Percentiles rank a stretch among this genome's conserved stretches.
Conservation (phyloP, 495 filamentous ascomycete genomes). For the Penicillium nucicola region DNA sequence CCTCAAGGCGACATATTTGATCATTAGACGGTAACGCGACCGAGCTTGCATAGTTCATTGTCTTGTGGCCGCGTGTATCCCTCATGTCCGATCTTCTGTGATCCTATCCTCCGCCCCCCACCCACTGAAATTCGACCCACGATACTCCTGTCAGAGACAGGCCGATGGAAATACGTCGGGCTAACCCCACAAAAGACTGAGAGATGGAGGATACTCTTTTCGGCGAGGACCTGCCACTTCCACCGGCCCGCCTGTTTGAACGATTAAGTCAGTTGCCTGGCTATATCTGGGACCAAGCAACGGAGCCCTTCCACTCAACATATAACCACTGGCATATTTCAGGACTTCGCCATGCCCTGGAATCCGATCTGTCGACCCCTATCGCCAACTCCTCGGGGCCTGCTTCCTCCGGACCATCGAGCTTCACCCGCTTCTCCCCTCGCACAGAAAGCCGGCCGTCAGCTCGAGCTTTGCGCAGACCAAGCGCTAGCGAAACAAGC, state of each 20-base stretch:
- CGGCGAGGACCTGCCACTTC: conserved; percentile 63
- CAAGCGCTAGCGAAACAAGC: conserved; percentile 48
- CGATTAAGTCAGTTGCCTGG: conserved; percentile 67
- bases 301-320: conserved; percentile 72
- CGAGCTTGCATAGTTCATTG: too few species aligned
- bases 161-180: conserved; percentile 19
- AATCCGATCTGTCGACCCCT: conserved; percentile 40
- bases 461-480: conserved; percentile 31
- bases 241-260: conserved; percentile 69
- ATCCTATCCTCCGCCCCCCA: conserved; percentile 2
- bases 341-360: conserved; percentile 44
- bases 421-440: conserved; percentile 45
- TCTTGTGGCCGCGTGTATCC: conserved; percentile 11
- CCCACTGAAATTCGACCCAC: background rate
- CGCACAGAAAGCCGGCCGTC: conserved; percentile 30
- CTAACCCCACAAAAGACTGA: background rate
- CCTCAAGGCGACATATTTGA: background rate
- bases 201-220: conserved; percentile 43
- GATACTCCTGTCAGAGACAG: background rate
- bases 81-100: conserved; percentile 14
- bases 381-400: conserved; percentile 38
- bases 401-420: conserved; percentile 37
- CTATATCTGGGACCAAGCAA: conserved; percentile 71
- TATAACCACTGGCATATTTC: conserved; percentile 75
- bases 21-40: too few species aligned